Conservation (phyloP, 441 rosid genomes). For the Adansonia grandidieri region DNA sequence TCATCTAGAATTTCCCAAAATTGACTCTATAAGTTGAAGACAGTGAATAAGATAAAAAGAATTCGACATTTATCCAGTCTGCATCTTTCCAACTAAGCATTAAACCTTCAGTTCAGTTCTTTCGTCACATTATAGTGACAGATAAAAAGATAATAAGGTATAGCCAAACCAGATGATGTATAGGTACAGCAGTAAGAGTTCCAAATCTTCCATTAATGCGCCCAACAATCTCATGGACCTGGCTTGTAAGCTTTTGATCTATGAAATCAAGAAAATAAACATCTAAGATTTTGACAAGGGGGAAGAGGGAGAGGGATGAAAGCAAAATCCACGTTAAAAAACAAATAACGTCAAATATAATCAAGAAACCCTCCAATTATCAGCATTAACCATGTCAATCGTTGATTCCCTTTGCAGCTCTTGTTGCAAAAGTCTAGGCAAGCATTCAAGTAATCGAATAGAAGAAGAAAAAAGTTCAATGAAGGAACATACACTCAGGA, state of each 20-base stretch:
- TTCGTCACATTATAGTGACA: conserved; percentile 1
- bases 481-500: conserved; percentile 61
- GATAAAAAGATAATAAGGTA: conserved; percentile 25
- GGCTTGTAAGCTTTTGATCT: conserved; percentile 83
- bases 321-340: conserved; percentile 15
- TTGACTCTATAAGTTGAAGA: neutral
- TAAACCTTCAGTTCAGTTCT: neutral
- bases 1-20: neutral
- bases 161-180: conserved; percentile 73
- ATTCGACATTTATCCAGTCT: conserved; percentile 1
- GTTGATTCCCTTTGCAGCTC: neutral
- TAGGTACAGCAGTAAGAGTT: conserved; percentile 73
- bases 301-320: neutral
- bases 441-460: neutral
- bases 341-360: neutral
- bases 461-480: neutral
- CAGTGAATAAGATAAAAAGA: neutral
- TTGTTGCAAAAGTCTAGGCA: conserved; percentile 8
- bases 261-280: conserved; percentile 26
- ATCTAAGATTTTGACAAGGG: conserved; percentile 2
- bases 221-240: conserved; percentile 83
- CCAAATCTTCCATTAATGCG: conserved; percentile 87
- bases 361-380: neutral
- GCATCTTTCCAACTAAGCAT: neutral
- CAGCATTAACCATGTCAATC: neutral